Conservation (phyloP, 331 rosid species). For the Quercus lobata region DNA sequence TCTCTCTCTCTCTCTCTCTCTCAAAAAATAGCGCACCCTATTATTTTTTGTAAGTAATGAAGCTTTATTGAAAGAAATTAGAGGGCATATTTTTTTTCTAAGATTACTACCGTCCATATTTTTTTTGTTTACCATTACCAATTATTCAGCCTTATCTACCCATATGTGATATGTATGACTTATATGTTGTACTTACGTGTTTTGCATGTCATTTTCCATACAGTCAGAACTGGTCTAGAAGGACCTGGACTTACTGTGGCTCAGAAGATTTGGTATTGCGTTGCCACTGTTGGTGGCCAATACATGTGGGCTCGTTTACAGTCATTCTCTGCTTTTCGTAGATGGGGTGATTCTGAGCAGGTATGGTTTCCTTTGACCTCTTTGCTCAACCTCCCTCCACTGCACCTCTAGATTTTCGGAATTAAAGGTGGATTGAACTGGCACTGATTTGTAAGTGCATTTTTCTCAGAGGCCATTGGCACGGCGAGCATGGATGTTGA, state of each 20-base stretch:
- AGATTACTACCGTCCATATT: no score
- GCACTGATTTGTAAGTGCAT: constrained; percentile 11
- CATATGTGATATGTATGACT: not conserved
- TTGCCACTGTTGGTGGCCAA: constrained; percentile 94
- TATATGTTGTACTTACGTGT: constrained; percentile 10
- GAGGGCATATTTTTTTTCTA: not conserved
- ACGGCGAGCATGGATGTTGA: constrained; percentile 74
- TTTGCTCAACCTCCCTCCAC: constrained; percentile 2
- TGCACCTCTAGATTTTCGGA: not conserved
- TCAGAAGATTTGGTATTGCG: constrained; percentile 89
- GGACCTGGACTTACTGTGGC: constrained; percentile 95
- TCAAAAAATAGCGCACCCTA: not conserved
- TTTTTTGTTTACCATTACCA: not conserved
- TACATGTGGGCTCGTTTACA: constrained; percentile 93
- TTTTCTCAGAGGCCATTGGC: constrained; percentile 78
- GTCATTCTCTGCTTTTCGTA: constrained; percentile 96
- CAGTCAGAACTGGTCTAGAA: constrained; percentile 95
- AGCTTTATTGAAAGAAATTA: not conserved
- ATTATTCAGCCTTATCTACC: not conserved
- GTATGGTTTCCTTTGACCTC: constrained; percentile 33
- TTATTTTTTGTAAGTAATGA: not conserved
- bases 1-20: not conserved
- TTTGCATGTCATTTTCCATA: constrained; percentile 21
- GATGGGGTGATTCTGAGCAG: constrained; percentile 99
- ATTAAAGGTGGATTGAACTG: constrained; percentile 5